phyloP scores from a whole-genome alignment of 2,329 filamentous ascomycete species.

The Cryoendolithus antarcticus region DNA sequence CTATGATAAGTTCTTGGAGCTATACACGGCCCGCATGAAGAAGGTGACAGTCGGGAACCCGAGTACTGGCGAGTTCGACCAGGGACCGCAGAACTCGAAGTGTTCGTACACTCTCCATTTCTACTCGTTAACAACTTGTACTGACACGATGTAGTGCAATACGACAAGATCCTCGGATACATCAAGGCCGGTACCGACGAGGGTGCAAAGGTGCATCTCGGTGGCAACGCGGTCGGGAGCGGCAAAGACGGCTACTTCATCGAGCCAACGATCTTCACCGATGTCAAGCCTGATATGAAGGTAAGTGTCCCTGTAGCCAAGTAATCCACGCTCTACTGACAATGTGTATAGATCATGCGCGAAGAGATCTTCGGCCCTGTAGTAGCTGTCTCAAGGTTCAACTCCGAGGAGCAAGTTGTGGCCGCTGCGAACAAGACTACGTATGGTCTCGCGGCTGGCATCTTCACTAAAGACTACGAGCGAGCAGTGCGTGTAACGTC shows the following conservation, averaged over 20 bases:
- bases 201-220: conserved; percentile 5
- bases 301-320: conserved; percentile 20
- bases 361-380: conserved; percentile 57
- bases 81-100: neutral
- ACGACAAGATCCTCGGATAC: conserved; percentile 52
- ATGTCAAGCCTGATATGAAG: conserved; percentile 44
- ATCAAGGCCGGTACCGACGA: conserved; percentile 33
- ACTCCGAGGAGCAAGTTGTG: conserved; percentile 14
- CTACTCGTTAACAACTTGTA: too few species aligned
- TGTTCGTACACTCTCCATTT: too few species aligned
- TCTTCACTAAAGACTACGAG: conserved; percentile 23
- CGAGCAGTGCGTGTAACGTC: conserved; percentile 24
- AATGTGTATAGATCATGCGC: conserved; percentile 25
- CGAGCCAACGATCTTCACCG: conserved; percentile 45
- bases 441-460: conserved; percentile 20
- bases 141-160: too few species aligned
- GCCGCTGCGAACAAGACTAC: conserved; percentile 36
- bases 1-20: conserved; percentile 16
- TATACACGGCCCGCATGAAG: neutral
- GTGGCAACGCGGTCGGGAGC: conserved; percentile 1
- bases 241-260: conserved; percentile 51
- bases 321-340: conserved; percentile 1
- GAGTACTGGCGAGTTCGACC: neutral
- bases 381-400: conserved; percentile 45
- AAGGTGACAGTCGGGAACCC: neutral